Base-by-base conservation (phyloP, 2,329 filamentous ascomycete genomes). In the Cercospora janseana region DNA sequence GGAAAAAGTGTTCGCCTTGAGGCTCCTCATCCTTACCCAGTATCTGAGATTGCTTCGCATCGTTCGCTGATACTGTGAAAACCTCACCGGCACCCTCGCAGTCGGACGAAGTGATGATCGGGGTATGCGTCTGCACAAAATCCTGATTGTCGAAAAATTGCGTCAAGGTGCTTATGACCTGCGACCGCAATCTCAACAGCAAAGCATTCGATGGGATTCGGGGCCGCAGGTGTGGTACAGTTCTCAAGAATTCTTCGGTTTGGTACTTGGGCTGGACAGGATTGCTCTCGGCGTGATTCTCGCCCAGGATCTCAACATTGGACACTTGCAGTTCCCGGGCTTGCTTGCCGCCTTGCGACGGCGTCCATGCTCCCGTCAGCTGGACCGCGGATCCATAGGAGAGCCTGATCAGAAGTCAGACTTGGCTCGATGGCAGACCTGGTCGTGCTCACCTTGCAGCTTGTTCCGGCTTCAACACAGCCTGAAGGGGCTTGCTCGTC, bases 181-280 rank as follows among this genome's bases (percentile, higher is more conserved):
- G 83, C 23, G 92, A 97, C 56, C 93, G 83, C 54, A 97, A 79
- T 38, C 88, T 85, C 40, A 95, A 76, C 52, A 96, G 74, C 32
- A 89, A 78, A 20, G 89, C 81, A 70, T 95, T 91, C 66, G 88
- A 79, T 0, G 88, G 87, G 13, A 88, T 83, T 62, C 92, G 86
- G 57, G 87, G 74, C 51, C 93, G 86, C 52, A 98, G 78, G 71
- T 98, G 93, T 42, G 92, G 89, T 45, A 95, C 79, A 9, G 86
- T 87, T 51, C 93, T 86, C 55, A 98, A 80, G 68, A 86, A 97
- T 66, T 97, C 92, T 43, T 86, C 77, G 4, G 85, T 88, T 62
- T 96, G 91, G 62, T 93, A 95, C 72, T 97, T 97, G 71, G 95
- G 95, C 71, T 98, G 93, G 18, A 98, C 82, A 3, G 93, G 93